phyloP scores from a whole-genome alignment of 495 filamentous ascomycete genomes.

The Aspergillus affinis region DNA sequence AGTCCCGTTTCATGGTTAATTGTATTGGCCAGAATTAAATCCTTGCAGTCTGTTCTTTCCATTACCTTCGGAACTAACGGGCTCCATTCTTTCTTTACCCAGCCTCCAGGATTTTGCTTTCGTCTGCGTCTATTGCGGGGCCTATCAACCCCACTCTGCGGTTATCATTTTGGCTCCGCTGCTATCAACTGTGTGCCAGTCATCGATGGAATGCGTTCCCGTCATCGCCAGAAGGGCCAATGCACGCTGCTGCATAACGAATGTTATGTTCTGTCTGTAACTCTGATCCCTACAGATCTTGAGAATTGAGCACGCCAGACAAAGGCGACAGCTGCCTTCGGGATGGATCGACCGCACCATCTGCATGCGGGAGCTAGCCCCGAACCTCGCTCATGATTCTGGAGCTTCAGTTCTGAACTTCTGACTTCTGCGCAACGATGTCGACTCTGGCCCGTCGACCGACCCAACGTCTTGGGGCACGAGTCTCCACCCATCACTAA shows the following conservation, averaged over 20 bases:
- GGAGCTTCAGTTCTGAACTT: conserved; percentile 21
- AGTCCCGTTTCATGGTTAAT: not conserved
- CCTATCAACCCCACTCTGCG: conserved; percentile 25
- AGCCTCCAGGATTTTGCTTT: conserved; percentile 28
- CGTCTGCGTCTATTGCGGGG: conserved; percentile 28
- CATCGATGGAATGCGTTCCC: conserved; percentile 23
- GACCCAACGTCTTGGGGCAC: conserved; percentile 35
- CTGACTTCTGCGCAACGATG: conserved; percentile 13
- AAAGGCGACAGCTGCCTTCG: conserved; percentile 15
- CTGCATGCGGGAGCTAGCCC: conserved; percentile 24
- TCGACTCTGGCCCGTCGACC: conserved; percentile 16
- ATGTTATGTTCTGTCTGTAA: not conserved
- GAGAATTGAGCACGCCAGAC: conserved; percentile 3
- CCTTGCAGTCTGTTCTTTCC: conserved; percentile 19
- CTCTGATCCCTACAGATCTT: not conserved
- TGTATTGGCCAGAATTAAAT: conserved; percentile 6
- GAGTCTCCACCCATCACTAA: conserved; percentile 28
- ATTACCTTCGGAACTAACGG: conserved; percentile 17
- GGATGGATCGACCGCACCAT: conserved; percentile 25
- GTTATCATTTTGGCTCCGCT: conserved; percentile 27
- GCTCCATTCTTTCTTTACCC: conserved; percentile 17
- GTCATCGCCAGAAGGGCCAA: conserved; percentile 29
- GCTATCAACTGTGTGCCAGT: conserved; percentile 26
- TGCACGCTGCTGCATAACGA: conserved; percentile 13
- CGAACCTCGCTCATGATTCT: conserved; percentile 32